Evolutionary conservation across 495 filamentous ascomycete genomes (phyloP).

Genomic region (Penicillium malachiteum): DNA sequence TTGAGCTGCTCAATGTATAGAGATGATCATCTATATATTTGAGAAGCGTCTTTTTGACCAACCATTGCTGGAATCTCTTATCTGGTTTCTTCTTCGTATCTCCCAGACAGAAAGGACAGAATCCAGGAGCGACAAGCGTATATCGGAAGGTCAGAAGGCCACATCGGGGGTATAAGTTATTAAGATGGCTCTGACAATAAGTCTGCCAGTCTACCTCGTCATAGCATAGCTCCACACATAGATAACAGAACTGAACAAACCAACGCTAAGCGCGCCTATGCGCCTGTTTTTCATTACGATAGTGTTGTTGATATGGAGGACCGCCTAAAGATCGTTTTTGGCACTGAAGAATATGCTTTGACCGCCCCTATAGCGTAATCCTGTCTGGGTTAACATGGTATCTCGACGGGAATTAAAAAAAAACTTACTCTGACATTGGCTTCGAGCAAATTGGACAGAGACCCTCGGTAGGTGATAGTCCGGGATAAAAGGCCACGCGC

Average conservation of each 20-base stretch:
- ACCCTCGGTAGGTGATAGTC: conserved; percentile 7
- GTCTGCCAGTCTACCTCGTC: conserved; percentile 7
- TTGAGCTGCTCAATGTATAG: no score
- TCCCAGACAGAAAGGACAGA: conserved; percentile 16
- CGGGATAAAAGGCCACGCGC: conserved; percentile 17
- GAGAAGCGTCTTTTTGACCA: no score
- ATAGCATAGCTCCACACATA: conserved; percentile 9
- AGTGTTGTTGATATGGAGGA: conserved; percentile 21
- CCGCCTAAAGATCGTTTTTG: conserved; percentile 15
- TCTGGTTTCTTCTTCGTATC: conserved; percentile 9
- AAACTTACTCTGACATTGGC: conserved; percentile 9
- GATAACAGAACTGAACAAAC: conserved; percentile 23
- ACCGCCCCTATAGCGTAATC: conserved; percentile 6
- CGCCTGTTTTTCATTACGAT: conserved; percentile 21
- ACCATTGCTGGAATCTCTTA: no score
- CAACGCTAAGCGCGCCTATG: conserved; percentile 13
- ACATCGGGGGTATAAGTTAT: conserved; percentile 13
- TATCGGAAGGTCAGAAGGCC: conserved; percentile 19
- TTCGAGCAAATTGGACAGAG: conserved; percentile 12
- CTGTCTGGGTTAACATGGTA: conserved; percentile 11
- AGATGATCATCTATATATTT: no score
- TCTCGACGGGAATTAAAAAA: neutral
- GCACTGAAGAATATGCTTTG: conserved; percentile 26
- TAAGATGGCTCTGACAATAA: conserved; percentile 14
- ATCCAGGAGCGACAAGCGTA: no score